phyloP scores from a whole-genome alignment of 345 rosid genomes.

The Arabidopsis suecica region DNA sequence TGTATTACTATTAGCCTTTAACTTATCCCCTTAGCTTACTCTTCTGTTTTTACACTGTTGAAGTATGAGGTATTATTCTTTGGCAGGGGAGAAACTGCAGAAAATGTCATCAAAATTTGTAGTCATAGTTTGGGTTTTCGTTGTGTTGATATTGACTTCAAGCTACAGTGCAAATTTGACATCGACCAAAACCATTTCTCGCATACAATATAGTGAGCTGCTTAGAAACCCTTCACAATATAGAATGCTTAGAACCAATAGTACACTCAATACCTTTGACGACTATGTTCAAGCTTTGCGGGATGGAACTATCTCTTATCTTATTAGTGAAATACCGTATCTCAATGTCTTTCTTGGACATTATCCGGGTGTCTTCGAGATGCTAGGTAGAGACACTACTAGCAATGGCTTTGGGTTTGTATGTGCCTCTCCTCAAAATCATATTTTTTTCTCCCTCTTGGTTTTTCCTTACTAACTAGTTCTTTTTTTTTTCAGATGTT shows the following conservation, averaged over 20 bases:
- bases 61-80: neutral
- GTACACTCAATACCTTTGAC: neutral
- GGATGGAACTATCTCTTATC: conserved; percentile 24
- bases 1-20: too few species aligned
- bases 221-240: too few species aligned
- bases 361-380: conserved; percentile 16
- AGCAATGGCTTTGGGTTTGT: conserved; percentile 44
- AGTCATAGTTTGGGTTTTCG: conserved; percentile 39
- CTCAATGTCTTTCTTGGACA: conserved; percentile 26
- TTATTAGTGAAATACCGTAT: conserved; percentile 35
- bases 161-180: conserved; percentile 41
- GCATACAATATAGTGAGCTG: conserved; percentile 1
- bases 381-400: conserved; percentile 25
- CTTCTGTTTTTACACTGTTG: too few species aligned
- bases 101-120: conserved; percentile 36
- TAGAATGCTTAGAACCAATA: too few species aligned
- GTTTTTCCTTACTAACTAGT: neutral
- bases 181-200: conserved; percentile 35
- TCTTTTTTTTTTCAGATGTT: conserved; percentile 31
- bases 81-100: conserved; percentile 41
- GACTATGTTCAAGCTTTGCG: conserved; percentile 21
- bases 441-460: neutral
- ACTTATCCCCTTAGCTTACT: neutral
- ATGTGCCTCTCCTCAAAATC: conserved; percentile 3
- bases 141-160: conserved; percentile 38